Evolutionary conservation across 163 green algal species (phyloP).

Genomic region (Scenedesmus sp.): DNA sequence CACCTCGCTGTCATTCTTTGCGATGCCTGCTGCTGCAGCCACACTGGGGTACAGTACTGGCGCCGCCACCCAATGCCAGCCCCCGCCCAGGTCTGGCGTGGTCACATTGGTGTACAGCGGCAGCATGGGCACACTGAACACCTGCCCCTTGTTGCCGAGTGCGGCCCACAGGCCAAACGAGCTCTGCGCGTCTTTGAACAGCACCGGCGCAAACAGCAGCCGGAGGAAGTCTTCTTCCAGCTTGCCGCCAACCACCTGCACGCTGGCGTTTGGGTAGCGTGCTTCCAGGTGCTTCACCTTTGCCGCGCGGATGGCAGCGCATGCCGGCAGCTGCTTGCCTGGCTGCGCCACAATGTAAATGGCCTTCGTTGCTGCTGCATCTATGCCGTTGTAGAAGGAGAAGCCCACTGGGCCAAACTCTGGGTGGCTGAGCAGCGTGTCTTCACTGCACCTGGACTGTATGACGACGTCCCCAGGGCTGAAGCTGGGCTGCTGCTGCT

Average conservation of each 20-base stretch:
- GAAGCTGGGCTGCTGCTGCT: background rate
- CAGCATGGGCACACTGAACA: slow-evolving; percentile 46
- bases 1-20: background rate
- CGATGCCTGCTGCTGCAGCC: slow-evolving; percentile 12
- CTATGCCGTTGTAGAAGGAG: slow-evolving; percentile 42
- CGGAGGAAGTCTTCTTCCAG: slow-evolving; percentile 13
- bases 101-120: slow-evolving; percentile 27
- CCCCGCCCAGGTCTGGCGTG: slow-evolving; percentile 16
- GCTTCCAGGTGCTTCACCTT: background rate
- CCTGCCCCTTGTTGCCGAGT: slow-evolving; percentile 39
- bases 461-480: slow-evolving; percentile 35
- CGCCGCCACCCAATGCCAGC: slow-evolving; percentile 39
- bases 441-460: slow-evolving; percentile 35
- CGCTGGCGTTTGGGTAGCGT: background rate
- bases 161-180: slow-evolving; percentile 49
- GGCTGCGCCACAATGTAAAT: slow-evolving; percentile 33
- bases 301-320: slow-evolving; percentile 1
- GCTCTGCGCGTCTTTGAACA: slow-evolving; percentile 47
- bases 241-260: slow-evolving; percentile 17
- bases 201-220: slow-evolving; percentile 28
- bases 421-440: slow-evolving; percentile 38
- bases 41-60: slow-evolving; percentile 42
- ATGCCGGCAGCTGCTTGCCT: background rate
- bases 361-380: background rate
- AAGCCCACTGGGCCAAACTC: slow-evolving; percentile 45